A percentile compares a stretch with the other conserved stretches of the same genome.
Conservation (phyloP, 1,284 basidiomycete species). For the Tilletia setariae region DNA sequence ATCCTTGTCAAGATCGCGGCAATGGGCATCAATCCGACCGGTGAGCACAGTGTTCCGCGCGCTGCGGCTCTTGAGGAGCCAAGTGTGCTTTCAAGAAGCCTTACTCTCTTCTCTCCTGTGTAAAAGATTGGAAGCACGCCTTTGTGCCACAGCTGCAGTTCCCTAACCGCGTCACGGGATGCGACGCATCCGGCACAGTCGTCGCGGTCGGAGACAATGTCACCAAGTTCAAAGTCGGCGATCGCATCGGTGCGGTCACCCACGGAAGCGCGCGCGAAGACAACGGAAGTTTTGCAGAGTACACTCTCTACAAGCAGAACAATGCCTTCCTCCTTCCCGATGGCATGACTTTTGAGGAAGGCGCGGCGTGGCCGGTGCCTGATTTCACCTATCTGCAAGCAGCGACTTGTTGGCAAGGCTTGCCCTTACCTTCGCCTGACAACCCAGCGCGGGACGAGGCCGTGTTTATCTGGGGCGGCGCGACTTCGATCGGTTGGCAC, state of each 20-base stretch:
- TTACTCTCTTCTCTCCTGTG: too few species aligned
- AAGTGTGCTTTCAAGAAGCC: too few species aligned
- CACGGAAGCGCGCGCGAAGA: conserved; percentile 10
- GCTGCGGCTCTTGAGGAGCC: too few species aligned
- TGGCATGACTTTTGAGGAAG: conserved; percentile 16
- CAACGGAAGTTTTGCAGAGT: conserved; percentile 19
- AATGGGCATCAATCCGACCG: conserved; percentile 18
- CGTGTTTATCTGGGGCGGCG: conserved; percentile 16
- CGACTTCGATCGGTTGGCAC: conserved; percentile 17
- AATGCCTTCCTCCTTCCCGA: conserved; percentile 14
- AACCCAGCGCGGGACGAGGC: conserved; percentile 12
- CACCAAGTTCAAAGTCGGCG: background rate
- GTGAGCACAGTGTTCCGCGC: conserved; percentile 4
- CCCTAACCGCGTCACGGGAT: background rate
- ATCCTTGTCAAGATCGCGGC: conserved; percentile 17
- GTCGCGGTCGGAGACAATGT: conserved; percentile 16
- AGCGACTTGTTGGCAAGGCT: conserved; percentile 7
- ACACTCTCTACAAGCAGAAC: conserved; percentile 13
- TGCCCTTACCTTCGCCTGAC: background rate
- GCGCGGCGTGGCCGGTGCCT: conserved; percentile 13
- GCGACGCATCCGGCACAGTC: conserved; percentile 14
- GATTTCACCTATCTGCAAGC: conserved; percentile 17
- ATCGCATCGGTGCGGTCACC: conserved; percentile 14
- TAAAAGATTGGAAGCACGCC: conserved; percentile 2
- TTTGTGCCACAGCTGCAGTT: background rate